Evolutionary conservation across 352 stramenopile genomes (phyloP), one percentile per base, ranked within the genome.

Genomic region (Pythium angustatum): DNA sequence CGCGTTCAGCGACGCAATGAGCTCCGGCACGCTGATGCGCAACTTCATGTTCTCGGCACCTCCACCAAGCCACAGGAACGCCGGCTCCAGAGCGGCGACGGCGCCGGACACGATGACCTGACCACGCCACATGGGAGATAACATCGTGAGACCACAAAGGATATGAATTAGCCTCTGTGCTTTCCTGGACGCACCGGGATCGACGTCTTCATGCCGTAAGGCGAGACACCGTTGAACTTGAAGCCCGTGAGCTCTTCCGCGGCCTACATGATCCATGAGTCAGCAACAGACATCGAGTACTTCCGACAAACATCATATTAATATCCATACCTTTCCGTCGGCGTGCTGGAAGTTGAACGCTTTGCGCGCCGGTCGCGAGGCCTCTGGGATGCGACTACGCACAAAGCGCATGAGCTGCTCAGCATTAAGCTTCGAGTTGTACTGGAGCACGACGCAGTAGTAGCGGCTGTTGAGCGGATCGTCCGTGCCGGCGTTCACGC

Each of bases 341-440:
- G 88, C 88, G 62, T 95, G 86, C 65, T 95, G 88, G 62, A 96
- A 96, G 69, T 94, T 95, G 55, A 95, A 93, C 48, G 84, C 77
- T 66, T 94, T 96, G 53, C 85, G 83, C 8, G 77, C 72, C 19
- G 83, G 80, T 40, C 84, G 79, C 8, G 78, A 65, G 19, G 44
- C 54, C 47, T 90, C 78, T 0, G 78, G 76, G 53, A 92, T 84
- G 30, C 71, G 72, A 27, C 73, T 75, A 53, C 86, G 83, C 56
- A 94, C 83, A 48, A 93, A 93, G 44, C 86, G 84, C 59, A 87
- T 81, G 54, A 94, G 82, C 70, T 92, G 84, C 68, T 94, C 86
- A 0, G 78, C 66, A 62, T 93, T 90, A 34, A 94, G 69, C 71
- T 86, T 92, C 15, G 83, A 73, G 59, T 93, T 91, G 73, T 96